These are phyloP conservation scores for Ramaria rubella DNA, from an alignment of 768 basidiomycete species.

Conservation along the genomic window DNA sequence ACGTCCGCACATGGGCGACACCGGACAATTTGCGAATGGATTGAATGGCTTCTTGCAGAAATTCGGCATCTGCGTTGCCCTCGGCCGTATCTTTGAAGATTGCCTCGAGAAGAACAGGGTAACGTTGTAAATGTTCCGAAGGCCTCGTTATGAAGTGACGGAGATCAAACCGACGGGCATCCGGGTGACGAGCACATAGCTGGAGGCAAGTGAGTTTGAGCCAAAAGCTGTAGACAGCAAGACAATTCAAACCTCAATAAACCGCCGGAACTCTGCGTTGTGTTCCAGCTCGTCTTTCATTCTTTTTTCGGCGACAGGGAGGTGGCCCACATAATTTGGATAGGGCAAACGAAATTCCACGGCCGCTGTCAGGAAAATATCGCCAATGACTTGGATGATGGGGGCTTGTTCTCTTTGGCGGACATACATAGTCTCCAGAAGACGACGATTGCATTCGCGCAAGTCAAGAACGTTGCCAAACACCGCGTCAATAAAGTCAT, in stretches of 20 bases:
- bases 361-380: conserved; percentile 81
- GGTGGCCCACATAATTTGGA: conserved; percentile 73
- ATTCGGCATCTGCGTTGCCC: conserved; percentile 79
- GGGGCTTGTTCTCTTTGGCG: conserved; percentile 80
- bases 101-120: conserved; percentile 79
- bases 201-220: conserved; percentile 24
- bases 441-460: conserved; percentile 71
- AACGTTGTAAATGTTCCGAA: conserved; percentile 75
- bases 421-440: conserved; percentile 83
- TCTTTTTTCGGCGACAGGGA: conserved; percentile 79
- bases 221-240: not conserved
- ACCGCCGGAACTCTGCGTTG: conserved; percentile 75
- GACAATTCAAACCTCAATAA: conserved; percentile 64
- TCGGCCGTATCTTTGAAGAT: conserved; percentile 76
- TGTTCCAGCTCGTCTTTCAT: conserved; percentile 80
- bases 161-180: conserved; percentile 57
- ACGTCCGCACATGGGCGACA: conserved; percentile 77
- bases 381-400: conserved; percentile 79
- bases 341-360: conserved; percentile 84
- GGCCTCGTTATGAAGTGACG: conserved; percentile 77
- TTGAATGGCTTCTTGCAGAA: conserved; percentile 73
- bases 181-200: conserved; percentile 47
- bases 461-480: conserved; percentile 87
- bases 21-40: conserved; percentile 79
- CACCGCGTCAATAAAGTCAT: conserved; percentile 83